These are phyloP conservation scores for Bipolaris bicolor DNA, from an alignment of 2,329 filamentous ascomycete species.

Conservation along the genomic window DNA sequence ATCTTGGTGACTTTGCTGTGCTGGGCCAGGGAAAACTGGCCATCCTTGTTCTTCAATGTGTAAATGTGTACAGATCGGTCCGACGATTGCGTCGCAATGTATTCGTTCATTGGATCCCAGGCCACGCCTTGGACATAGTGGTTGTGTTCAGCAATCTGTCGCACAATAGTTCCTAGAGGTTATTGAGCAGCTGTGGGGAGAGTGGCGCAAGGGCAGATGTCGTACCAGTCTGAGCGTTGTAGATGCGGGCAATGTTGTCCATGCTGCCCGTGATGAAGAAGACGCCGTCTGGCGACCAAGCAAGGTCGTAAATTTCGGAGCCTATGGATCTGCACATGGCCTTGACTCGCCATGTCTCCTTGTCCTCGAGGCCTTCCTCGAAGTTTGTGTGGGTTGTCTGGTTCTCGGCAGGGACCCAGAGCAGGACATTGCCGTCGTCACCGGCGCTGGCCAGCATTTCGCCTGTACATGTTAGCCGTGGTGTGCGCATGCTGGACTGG, in stretches of 20 bases:
- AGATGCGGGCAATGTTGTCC: slow-evolving; percentile 97
- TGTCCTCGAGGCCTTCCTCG: slow-evolving; percentile 86
- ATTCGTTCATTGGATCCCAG: slow-evolving; percentile 98
- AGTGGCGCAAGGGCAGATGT: slow-evolving; percentile 17
- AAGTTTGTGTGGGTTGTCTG: slow-evolving; percentile 72
- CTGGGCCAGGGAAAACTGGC: slow-evolving; percentile 83
- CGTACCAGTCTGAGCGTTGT: slow-evolving; percentile 88
- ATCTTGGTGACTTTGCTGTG: slow-evolving; percentile 85
- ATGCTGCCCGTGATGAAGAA: slow-evolving; percentile 99
- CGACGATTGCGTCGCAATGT: slow-evolving; percentile 96
- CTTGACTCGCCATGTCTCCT: slow-evolving; percentile 95
- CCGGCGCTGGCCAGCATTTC: slow-evolving; percentile 93
- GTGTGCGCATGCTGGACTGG: slow-evolving; percentile 8
- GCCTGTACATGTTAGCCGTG: slow-evolving; percentile 60
- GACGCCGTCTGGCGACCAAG: slow-evolving; percentile 95
- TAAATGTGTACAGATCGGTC: slow-evolving; percentile 98
- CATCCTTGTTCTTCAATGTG: slow-evolving; percentile 93
- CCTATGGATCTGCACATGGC: slow-evolving; percentile 97
- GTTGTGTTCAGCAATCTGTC: slow-evolving; percentile 95
- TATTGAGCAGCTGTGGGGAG: slow-evolving; percentile 23
- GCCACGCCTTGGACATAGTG: slow-evolving; percentile 98
- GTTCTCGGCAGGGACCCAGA: slow-evolving; percentile 90
- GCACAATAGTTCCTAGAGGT: slow-evolving; percentile 58
- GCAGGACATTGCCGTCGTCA: slow-evolving; percentile 94
- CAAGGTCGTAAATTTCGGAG: slow-evolving; percentile 96